Percentiles rank a stretch among this genome's conserved stretches.
Conservation (phyloP, 2,329 filamentous ascomycete genomes). For the Cordyceps cicadae region DNA sequence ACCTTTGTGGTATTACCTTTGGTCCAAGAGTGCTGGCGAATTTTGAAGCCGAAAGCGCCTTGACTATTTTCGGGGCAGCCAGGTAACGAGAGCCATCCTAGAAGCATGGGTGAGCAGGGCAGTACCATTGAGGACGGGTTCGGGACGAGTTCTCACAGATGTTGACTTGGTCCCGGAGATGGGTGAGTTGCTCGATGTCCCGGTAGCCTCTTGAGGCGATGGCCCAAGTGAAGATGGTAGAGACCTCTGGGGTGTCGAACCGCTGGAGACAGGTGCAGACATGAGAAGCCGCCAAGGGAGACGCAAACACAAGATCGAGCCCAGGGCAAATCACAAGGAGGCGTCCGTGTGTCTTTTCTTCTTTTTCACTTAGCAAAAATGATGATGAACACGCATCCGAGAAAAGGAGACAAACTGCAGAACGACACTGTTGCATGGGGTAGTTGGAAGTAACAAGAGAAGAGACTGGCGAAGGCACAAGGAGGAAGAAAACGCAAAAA, state of each 20-base stretch:
- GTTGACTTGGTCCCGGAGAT: neutral
- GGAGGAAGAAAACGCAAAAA: conserved; percentile 5
- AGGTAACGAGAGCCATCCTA: conserved; percentile 17
- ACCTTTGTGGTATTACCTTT: conserved; percentile 35
- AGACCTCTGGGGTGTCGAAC: conserved; percentile 21
- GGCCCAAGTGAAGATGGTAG: conserved; percentile 1
- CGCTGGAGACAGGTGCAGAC: conserved; percentile 22
- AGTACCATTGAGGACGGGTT: neutral
- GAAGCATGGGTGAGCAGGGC: conserved; percentile 15
- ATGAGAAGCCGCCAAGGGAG: conserved; percentile 18
- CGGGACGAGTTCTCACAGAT: neutral
- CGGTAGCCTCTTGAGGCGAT: neutral
- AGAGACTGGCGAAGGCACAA: conserved; percentile 2
- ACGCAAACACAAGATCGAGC: conserved; percentile 9
- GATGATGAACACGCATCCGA: conserved; percentile 22
- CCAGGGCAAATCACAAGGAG: conserved; percentile 3
- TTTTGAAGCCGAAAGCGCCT: conserved; percentile 44
- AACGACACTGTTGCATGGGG: conserved; percentile 14
- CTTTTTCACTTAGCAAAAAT: conserved; percentile 11
- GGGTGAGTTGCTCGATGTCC: neutral
- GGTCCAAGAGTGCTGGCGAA: conserved; percentile 45
- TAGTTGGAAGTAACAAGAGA: conserved; percentile 5
- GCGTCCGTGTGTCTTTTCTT: neutral
- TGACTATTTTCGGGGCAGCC: conserved; percentile 34
- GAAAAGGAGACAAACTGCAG: conserved; percentile 19